Evolutionary conservation across 495 filamentous ascomycete species (phyloP).

Genomic region (Tuber indicum): DNA sequence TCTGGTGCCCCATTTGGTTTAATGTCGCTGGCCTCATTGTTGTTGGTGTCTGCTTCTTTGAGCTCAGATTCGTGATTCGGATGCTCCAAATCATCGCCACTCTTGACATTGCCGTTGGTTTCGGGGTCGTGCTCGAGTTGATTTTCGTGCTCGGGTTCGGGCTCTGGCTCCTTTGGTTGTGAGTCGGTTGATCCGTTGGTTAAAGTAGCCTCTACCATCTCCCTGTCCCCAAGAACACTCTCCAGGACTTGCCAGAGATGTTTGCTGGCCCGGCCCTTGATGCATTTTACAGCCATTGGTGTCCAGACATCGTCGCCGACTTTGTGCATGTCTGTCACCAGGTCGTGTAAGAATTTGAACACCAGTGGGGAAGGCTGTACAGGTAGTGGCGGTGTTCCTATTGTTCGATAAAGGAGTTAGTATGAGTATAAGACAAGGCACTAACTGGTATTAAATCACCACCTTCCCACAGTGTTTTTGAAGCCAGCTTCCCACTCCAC

Average conservation of each 20-base stretch:
- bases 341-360: conserved; percentile 64
- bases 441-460: conserved; percentile 41
- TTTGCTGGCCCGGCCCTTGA: conserved; percentile 55
- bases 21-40: neutral
- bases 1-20: neutral
- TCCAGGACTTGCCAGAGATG: conserved; percentile 47
- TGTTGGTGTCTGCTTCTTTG: neutral
- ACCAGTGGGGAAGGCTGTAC: conserved; percentile 71
- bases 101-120: neutral
- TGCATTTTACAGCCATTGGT: conserved; percentile 54
- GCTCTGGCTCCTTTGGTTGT: neutral
- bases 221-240: conserved; percentile 34
- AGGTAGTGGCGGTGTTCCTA: conserved; percentile 60
- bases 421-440: conserved; percentile 52
- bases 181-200: neutral
- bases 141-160: conserved; percentile 4
- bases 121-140: neutral
- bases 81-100: neutral
- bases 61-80: neutral
- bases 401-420: neutral
- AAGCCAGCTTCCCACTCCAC: conserved; percentile 42
- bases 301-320: conserved; percentile 80
- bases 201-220: conserved; percentile 35
- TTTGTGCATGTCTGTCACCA: conserved; percentile 60
- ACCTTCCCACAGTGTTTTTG: conserved; percentile 47